Evolutionary conservation across 2,329 filamentous ascomycete species (phyloP).

Genomic region (Cordyceps cateniannulata): DNA sequence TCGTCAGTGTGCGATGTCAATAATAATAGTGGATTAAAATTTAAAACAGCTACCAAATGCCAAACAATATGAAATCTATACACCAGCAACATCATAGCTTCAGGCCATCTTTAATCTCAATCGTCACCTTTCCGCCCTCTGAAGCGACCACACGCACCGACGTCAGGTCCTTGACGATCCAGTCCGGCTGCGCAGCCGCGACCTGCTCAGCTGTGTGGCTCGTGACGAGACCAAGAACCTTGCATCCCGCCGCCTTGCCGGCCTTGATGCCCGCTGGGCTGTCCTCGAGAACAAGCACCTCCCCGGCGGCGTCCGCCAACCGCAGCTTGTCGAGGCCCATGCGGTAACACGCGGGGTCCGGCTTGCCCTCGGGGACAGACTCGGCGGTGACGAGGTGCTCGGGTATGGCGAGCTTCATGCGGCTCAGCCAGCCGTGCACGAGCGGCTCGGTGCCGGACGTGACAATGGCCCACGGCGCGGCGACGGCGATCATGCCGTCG

Average conservation of each 20-base stretch:
- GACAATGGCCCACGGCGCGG: slow-evolving; percentile 79
- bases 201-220: slow-evolving; percentile 73
- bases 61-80: neutral
- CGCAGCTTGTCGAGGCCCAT: slow-evolving; percentile 59
- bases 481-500: slow-evolving; percentile 52
- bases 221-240: slow-evolving; percentile 76
- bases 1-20: too few species aligned
- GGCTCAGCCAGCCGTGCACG: slow-evolving; percentile 65
- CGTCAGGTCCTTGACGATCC: slow-evolving; percentile 73
- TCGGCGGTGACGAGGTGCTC: slow-evolving; percentile 66
- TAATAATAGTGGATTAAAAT: too few species aligned
- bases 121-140: slow-evolving; percentile 51
- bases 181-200: slow-evolving; percentile 72
- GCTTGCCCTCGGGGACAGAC: slow-evolving; percentile 69
- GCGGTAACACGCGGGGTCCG: slow-evolving; percentile 67
- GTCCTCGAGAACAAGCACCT: slow-evolving; percentile 78
- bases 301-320: slow-evolving; percentile 38
- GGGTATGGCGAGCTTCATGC: slow-evolving; percentile 59
- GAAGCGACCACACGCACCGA: slow-evolving; percentile 60
- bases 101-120: slow-evolving; percentile 63
- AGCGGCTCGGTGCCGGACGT: slow-evolving; percentile 65
- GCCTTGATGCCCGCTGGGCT: slow-evolving; percentile 77
- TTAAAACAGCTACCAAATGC: neutral
- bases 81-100: slow-evolving; percentile 18
- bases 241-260: slow-evolving; percentile 80